Percentiles rank a stretch among this genome's conserved stretches.
Evolutionary conservation across 768 basidiomycete genomes (phyloP).

Genomic region (Suillus cothurnatus): DNA sequence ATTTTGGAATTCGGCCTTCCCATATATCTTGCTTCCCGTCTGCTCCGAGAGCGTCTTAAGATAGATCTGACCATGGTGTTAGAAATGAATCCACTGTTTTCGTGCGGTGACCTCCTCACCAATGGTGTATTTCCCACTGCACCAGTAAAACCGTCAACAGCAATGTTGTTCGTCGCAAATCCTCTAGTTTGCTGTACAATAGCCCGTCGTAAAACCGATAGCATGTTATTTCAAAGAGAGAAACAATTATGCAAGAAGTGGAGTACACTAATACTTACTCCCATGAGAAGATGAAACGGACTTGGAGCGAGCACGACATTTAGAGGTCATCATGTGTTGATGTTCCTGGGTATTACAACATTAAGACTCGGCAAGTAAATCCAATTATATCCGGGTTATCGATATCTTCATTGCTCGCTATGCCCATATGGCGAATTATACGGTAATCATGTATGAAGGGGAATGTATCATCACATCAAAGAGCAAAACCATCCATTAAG

Average conservation of each 20-base stretch:
- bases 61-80: slow-evolving; percentile 60
- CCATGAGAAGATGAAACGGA: neutral
- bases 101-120: slow-evolving; percentile 43
- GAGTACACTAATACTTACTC: neutral
- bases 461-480: slow-evolving; percentile 1
- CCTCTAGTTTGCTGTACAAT: slow-evolving; percentile 29
- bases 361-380: neutral
- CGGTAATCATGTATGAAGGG: slow-evolving; percentile 3
- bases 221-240: slow-evolving; percentile 9
- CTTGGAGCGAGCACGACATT: slow-evolving; percentile 4
- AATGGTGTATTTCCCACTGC: slow-evolving; percentile 94
- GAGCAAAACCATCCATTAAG: slow-evolving; percentile 4
- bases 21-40: slow-evolving; percentile 82
- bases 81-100: neutral
- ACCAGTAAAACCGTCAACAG: slow-evolving; percentile 80
- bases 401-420: neutral
- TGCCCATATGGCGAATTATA: slow-evolving; percentile 3
- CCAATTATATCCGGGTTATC: slow-evolving; percentile 1
- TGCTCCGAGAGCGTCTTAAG: slow-evolving; percentile 80
- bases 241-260: neutral
- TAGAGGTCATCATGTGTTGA: neutral
- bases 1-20: slow-evolving; percentile 99
- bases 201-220: slow-evolving; percentile 37
- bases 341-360: neutral
- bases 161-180: slow-evolving; percentile 39